Conservation (phyloP, 2,329 filamentous ascomycete genomes). For the Trichophyton mentagrophytes region DNA sequence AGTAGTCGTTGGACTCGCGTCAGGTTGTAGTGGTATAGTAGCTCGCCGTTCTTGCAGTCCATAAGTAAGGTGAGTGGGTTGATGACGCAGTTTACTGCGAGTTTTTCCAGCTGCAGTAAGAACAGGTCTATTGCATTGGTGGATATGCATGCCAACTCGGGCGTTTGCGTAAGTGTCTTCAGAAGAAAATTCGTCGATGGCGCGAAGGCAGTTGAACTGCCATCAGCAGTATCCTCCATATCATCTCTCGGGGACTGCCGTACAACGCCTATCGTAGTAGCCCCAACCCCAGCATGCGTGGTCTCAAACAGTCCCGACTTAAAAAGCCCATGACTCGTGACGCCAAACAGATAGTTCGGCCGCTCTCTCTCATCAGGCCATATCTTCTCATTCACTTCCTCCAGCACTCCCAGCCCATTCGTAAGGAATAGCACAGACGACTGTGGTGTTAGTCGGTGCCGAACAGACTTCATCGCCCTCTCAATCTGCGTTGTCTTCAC, state of each 20-base stretch:
- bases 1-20: slow-evolving; percentile 57
- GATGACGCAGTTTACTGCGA: slow-evolving; percentile 63
- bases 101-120: slow-evolving; percentile 61
- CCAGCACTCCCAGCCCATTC: slow-evolving; percentile 72
- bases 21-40: slow-evolving; percentile 55
- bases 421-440: slow-evolving; percentile 67
- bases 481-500: slow-evolving; percentile 61
- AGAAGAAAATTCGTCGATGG: slow-evolving; percentile 47
- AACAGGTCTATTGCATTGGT: slow-evolving; percentile 51
- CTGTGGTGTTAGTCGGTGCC: slow-evolving; percentile 51
- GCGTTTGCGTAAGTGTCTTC: slow-evolving; percentile 49
- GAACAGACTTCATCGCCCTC: slow-evolving; percentile 52
- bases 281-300: slow-evolving; percentile 47
- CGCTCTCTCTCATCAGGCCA: slow-evolving; percentile 54
- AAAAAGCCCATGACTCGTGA: slow-evolving; percentile 48
- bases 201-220: slow-evolving; percentile 6
- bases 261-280: slow-evolving; percentile 43
- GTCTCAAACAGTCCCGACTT: slow-evolving; percentile 39
- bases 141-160: slow-evolving; percentile 48
- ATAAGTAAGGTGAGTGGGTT: slow-evolving; percentile 72
- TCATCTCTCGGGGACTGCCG: slow-evolving; percentile 12
- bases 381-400: slow-evolving; percentile 57
- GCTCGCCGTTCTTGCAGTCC: slow-evolving; percentile 58
- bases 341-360: slow-evolving; percentile 65
- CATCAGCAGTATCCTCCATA: not conserved